Conservation (phyloP, 805 yeast genomes). For the Peterozyma xylosa region DNA sequence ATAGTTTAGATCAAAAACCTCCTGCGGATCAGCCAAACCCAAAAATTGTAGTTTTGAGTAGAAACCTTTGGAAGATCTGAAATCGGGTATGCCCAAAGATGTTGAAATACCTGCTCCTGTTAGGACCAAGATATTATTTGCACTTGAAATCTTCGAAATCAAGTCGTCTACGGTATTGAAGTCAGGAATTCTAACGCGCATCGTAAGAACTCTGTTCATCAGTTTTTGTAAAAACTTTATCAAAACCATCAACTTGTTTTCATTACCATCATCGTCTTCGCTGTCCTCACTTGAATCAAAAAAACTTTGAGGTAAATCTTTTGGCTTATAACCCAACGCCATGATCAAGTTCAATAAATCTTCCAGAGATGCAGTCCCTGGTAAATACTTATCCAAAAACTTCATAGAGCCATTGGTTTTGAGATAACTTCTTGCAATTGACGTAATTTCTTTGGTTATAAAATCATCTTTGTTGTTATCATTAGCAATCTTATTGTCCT, state of each 20-base stretch:
- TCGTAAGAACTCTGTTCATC: slow-evolving; percentile 50
- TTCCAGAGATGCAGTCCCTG: slow-evolving; percentile 49
- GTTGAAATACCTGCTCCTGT: slow-evolving; percentile 96
- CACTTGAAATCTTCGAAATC: slow-evolving; percentile 39
- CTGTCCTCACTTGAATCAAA: slow-evolving; percentile 12
- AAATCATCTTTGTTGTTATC: slow-evolving; percentile 1
- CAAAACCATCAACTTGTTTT: slow-evolving; percentile 35
- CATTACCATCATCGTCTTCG: slow-evolving; percentile 23
- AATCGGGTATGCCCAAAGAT: slow-evolving; percentile 77
- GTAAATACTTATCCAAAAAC: slow-evolving; percentile 57
- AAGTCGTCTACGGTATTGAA: slow-evolving; percentile 56
- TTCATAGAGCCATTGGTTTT: slow-evolving; percentile 51
- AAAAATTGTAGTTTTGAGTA: slow-evolving; percentile 61
- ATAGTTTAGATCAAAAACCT: slow-evolving; percentile 70
- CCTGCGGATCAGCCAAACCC: slow-evolving; percentile 83
- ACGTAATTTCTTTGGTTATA: slow-evolving; percentile 33
- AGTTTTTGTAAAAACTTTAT: slow-evolving; percentile 54
- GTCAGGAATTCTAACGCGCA: slow-evolving; percentile 46
- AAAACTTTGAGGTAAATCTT: slow-evolving; percentile 4
- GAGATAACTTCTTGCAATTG: slow-evolving; percentile 43
- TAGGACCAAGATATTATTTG: slow-evolving; percentile 60
- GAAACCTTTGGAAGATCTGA: slow-evolving; percentile 82
- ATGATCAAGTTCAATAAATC: slow-evolving; percentile 51
- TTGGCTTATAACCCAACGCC: slow-evolving; percentile 49
- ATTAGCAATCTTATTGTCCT: not conserved